Base-by-base conservation (phyloP, 805 yeast species). In the Saccharomycopsis microspora region DNA sequence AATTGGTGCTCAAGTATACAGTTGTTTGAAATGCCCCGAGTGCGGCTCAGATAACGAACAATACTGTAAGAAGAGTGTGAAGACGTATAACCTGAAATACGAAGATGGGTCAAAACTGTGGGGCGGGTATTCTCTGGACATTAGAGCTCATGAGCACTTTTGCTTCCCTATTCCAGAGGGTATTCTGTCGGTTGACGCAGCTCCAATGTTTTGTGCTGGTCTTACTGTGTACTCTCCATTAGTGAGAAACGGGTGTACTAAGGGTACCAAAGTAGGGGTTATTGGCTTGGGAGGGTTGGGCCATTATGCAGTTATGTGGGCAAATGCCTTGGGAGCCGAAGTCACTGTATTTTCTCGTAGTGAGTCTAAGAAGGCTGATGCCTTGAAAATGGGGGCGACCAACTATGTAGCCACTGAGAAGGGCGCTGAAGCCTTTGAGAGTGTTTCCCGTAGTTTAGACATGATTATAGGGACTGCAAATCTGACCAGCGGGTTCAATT, bases 1-100 rank as follows among this genome's bases (percentile, higher is more conserved):
- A 48, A 72, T 83, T 45, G 94, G 94, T 56, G 90, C 93, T 31
- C 79, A 76, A 58, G 68, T 71, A 31, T 66, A 65, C 49, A 67
- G 82, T 39, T 85, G 94, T 66, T 62, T 69, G 46, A 65, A 74
- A n/a, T 85, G 94, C 66, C 58, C 67, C 44, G 68, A 76, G 57
- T 85, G 88, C 70, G 60, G 68, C 32, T 54, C 58, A 35, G 70
- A 67, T 55, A 71, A 77, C 58, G 82, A 80, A 56, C 70, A 65
- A 54, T 75, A 74, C 67, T 83, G 93, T 66, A 43, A 58, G 6
- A 59, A 68, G 8, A 37, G 52, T 10, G 69, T 69, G 43, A 61
- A 65, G 44, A 82, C 90, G 30, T 83, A 81, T 63, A 65, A 69
- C 52, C 51, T 63, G 28, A 46, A 53, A n/a, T 78, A 72, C 59